A percentile compares a stretch with the other conserved stretches of the same genome.
These are phyloP conservation scores for Turritis glabra DNA, from an alignment of 345 rosid species.

Conservation along the genomic window DNA sequence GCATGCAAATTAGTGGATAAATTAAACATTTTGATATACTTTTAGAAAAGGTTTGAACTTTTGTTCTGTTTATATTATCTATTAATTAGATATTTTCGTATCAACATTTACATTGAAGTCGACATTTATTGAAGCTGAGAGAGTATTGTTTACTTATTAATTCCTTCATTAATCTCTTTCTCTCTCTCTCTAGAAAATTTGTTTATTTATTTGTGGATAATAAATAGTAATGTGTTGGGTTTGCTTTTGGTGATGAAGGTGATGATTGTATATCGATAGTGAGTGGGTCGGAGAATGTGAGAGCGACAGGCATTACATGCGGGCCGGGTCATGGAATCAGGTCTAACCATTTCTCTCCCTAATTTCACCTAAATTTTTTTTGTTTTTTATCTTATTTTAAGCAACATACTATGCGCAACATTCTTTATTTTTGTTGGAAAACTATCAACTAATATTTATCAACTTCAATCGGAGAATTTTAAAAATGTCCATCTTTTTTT, in stretches of 20 bases:
- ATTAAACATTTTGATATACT: background rate
- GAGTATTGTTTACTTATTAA: background rate
- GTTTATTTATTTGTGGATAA: background rate
- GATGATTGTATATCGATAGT: conserved; percentile 94
- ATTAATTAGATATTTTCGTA: background rate
- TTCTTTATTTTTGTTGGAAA: conserved; percentile 10
- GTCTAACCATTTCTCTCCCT: conserved; percentile 46
- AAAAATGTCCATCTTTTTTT: background rate
- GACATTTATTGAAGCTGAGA: background rate
- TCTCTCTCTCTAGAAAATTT: background rate
- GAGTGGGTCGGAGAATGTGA: conserved; percentile 79
- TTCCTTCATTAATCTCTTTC: background rate
- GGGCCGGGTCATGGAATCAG: conserved; percentile 99
- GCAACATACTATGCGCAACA: conserved; percentile 14
- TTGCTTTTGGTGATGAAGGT: conserved; percentile 46
- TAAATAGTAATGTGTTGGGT: conserved; percentile 23
- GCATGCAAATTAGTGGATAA: background rate
- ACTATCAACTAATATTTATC: conserved; percentile 28
- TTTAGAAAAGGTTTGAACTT: background rate
- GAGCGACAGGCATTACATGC: conserved; percentile 71
- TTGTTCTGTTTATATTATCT: background rate
- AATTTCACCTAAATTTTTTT: conserved; percentile 21
- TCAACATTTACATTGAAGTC: background rate
- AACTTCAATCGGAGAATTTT: conserved; percentile 1
- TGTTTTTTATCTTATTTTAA: conserved; percentile 8